phyloP scores from a whole-genome alignment of 305 asterid species.

The Fraxinus platypoda region DNA sequence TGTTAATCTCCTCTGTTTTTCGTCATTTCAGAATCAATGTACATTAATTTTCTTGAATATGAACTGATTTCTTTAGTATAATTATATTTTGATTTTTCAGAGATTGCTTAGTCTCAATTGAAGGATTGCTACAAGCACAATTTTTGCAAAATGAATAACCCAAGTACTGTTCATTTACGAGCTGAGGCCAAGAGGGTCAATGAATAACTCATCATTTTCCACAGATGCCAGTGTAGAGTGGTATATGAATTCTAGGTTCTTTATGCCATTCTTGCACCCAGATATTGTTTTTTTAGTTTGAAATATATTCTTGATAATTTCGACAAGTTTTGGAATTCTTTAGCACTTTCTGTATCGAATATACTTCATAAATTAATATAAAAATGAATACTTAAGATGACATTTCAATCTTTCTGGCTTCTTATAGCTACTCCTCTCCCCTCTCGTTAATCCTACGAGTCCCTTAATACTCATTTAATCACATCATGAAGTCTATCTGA shows the following conservation, averaged over 20 bases:
- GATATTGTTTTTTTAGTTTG: not conserved
- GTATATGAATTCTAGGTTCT: constrained; percentile 35
- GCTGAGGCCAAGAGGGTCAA: constrained; percentile 53
- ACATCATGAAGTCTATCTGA: not conserved
- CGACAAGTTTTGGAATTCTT: not conserved
- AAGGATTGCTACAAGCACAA: not conserved
- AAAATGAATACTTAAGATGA: not conserved
- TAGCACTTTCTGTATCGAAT: not conserved
- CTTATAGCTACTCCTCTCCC: not conserved
- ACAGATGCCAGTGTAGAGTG: constrained; percentile 49
- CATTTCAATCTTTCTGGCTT: not conserved
- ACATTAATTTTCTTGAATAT: constrained; percentile 5
- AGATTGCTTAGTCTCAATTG: not conserved
- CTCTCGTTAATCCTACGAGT: not conserved
- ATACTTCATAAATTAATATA: not conserved
- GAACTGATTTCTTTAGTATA: not conserved
- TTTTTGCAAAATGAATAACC: constrained; percentile 30
- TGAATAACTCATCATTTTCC: constrained; percentile 52
- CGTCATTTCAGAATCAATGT: constrained; percentile 13
- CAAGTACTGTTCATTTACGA: constrained; percentile 15
- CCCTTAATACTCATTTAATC: not conserved
- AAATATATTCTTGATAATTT: not conserved
- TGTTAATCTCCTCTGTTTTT: constrained; percentile 16
- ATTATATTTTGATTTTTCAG: not conserved
- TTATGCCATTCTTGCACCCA: constrained; percentile 15